Base-by-base conservation (phyloP, 805 yeast species). In the Spathaspora girioi region DNA sequence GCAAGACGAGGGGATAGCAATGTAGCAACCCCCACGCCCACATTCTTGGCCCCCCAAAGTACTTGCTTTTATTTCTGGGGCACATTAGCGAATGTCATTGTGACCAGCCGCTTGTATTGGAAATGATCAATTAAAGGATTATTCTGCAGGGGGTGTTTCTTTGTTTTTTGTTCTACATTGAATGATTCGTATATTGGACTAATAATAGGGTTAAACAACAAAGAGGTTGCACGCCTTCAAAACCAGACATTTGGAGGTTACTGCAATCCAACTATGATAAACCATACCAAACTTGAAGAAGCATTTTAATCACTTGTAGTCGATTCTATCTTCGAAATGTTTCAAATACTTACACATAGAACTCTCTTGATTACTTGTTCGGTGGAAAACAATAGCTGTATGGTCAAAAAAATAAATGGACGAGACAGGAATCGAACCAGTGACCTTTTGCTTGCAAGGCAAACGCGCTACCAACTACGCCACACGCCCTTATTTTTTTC, bases 401-500 rank as follows among this genome's bases (percentile, higher is more conserved):
- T 10, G 14, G 14, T 6, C 7, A 14, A 48, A 47, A 46, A 65
- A 62, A 66, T 59, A 42, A 47, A 56, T 81, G 85, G 86, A 81
- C 84, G 82, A 77, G 83, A 77, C 80, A 77, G 85, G 86, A 81
- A 67, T 81, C 84, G 86, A 82, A 82, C 86, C 84, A 76, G 72
- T 77, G 86, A 81, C 87, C 87, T 82, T 76, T 75, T 72, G 79
- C 87, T 77, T 82, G 86, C 86, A 79, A 81, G 81, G 86, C 82
- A 75, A 73, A 76, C 86, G 86, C 86, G 85, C 86, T 81, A 81
- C 86, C 86, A 81, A 81, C 86, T 81, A 78, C 85, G 86, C 86
- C 83, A 81, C 83, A 77, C 82, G 84, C 86, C 85, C 86, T 12
- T 42, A 42, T 17, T 45, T 31, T 42, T 23, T 42, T 40, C 17